These are phyloP conservation scores for Madurella mycetomatis DNA, from an alignment of 2,329 filamentous ascomycete genomes.

Conservation along the genomic window DNA sequence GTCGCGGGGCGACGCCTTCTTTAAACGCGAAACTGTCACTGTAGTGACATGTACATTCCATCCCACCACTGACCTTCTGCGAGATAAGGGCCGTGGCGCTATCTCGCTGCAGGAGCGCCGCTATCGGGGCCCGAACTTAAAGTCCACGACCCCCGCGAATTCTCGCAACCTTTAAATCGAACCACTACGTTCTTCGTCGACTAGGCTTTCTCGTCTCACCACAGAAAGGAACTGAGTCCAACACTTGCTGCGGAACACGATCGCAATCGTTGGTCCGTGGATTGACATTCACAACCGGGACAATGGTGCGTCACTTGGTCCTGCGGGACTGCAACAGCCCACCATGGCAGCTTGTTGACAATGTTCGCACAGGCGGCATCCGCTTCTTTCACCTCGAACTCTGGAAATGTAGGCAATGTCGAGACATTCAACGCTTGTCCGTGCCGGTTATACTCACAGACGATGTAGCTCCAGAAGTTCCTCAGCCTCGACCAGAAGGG, in stretches of 20 bases:
- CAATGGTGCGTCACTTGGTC: not conserved
- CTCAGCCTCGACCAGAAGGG: conserved; percentile 86
- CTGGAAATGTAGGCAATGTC: not conserved
- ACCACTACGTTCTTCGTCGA: not conserved
- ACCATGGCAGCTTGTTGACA: not conserved
- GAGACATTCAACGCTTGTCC: not conserved
- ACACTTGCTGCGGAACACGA: not conserved
- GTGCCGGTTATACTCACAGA: not conserved
- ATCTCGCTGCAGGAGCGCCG: not conserved
- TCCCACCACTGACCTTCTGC: not conserved
- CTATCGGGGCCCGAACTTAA: not conserved
- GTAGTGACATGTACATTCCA: not conserved
- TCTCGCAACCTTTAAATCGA: not conserved
- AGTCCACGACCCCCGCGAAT: not conserved
- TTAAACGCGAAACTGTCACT: not conserved
- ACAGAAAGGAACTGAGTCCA: not conserved
- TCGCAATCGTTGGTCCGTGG: not conserved
- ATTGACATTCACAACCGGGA: not conserved
- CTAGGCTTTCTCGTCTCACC: not conserved
- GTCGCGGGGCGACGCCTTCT: not conserved
- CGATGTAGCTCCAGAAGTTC: conserved; percentile 76
- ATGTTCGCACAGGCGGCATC: conserved; percentile 2
- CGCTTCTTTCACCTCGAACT: not conserved
- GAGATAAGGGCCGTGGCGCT: not conserved
- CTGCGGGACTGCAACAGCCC: not conserved